Base-by-base conservation (phyloP, 2,329 filamentous ascomycete species). In the Xylaria hypoxylon region DNA sequence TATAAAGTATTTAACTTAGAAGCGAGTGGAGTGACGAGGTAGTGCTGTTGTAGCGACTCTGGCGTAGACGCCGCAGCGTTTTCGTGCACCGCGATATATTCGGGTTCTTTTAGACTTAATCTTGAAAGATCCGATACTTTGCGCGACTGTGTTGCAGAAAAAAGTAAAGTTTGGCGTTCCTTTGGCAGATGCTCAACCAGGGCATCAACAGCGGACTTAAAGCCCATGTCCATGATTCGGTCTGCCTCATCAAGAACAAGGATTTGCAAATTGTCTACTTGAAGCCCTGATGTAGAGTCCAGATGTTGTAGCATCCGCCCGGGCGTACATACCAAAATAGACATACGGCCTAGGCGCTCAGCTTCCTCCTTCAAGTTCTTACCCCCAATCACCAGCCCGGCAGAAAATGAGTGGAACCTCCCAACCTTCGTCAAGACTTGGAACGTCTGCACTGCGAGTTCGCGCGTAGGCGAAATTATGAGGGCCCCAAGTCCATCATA, bases 171-270 rank as follows among this genome's bases (percentile, higher is more conserved):
- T 80, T 99, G 96, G 68, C 96, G 86, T 31, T 90, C 83, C 73
- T 89, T 90, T 0, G 96, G 96, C 1, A 99, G 84, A 77, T 98
- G 96, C 68, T 97, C 94, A 31, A 99, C 82, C 57, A 99, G 92
- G 0, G 96, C 96, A 79, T 99, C 96, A 3, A 99, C 90, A 1
- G 93, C 93, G 5, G 86, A 84, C 79, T 97, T 91, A 78, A 99
- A 99, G 5, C 96, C 96, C 93, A 98, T 96, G 76, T 99, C 96
- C 86, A 99, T 89, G 75, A 97, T 97, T 44, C 96, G 89, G 79
- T 99, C 96, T 2, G 96, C 96, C 79, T 99, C 96, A 74, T 99
- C 96, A 63, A 99, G 84, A 0, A 99, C 94, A 57, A 99, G 83
- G 78, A 99, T 92, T 80, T 97, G 93, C 70, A 99, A 79, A 77